phyloP scores from a whole-genome alignment of 2,329 filamentous ascomycete genomes.

The Pseudogymnoascus sp. region DNA sequence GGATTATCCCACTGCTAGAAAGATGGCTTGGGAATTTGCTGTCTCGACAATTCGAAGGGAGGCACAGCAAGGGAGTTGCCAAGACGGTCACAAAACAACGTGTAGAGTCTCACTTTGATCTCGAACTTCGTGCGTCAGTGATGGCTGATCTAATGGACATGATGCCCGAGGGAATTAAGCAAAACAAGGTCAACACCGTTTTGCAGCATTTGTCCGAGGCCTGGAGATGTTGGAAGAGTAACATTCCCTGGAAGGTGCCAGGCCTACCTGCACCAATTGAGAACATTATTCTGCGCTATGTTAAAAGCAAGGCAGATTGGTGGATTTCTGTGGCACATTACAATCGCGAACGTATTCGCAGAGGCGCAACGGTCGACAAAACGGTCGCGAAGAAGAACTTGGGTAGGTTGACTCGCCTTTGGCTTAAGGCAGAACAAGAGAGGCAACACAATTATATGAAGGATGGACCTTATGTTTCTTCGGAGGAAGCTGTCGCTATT shows the following conservation, averaged over 20 bases:
- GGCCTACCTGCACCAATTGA: conserved; percentile 94
- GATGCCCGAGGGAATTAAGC: conserved; percentile 99
- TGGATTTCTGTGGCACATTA: conserved; percentile 99
- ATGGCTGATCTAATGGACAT: conserved; percentile 99
- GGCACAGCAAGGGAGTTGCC: conserved; percentile 96
- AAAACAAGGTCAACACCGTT: conserved; percentile 98
- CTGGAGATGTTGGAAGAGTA: conserved; percentile 99
- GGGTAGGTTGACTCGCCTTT: conserved; percentile 84
- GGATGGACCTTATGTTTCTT: conserved; percentile 95
- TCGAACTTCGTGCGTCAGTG: conserved; percentile 92
- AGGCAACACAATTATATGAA: conserved; percentile 99
- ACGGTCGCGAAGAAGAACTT: conserved; percentile 99
- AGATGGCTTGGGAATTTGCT: conserved; percentile 95
- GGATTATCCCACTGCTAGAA: conserved; percentile 92
- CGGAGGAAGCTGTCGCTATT: conserved; percentile 95
- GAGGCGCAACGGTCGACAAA: conserved; percentile 96
- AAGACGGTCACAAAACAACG: conserved; percentile 99
- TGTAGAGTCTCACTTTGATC: conserved; percentile 96
- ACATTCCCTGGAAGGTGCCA: conserved; percentile 98
- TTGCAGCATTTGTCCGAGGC: conserved; percentile 95
- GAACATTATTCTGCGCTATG: conserved; percentile 96
- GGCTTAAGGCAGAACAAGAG: conserved; percentile 97
- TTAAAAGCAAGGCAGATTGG: conserved; percentile 99
- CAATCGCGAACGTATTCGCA: conserved; percentile 91
- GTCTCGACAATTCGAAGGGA: conserved; percentile 94